Evolutionary conservation across 176 grass and related monocot genomes (phyloP), one percentile per base, ranked within the genome.

Genomic region (Olyra latifolia): DNA sequence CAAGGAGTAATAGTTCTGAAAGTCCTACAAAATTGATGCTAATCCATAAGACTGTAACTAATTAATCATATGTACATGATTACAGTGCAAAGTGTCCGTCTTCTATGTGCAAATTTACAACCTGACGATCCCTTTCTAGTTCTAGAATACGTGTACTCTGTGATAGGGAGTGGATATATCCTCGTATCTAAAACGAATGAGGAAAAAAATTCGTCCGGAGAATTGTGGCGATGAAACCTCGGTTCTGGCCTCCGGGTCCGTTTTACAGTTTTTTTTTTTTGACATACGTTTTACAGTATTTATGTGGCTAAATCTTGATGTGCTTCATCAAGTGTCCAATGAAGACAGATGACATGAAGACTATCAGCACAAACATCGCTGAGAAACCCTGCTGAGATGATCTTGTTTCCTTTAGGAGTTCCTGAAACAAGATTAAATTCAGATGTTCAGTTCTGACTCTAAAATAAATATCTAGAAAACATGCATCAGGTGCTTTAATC

Each of bases 261-360:
- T 30, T 58, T 27, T n/a, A 22, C 14, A 12, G 13, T 32, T n/a
- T 55, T 11, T 63, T n/a, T n/a, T n/a, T n/a, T n/a, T n/a, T n/a
- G n/a, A n/a, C n/a, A n/a, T n/a, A n/a, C 5, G 7, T 30, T 58
- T 27, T n/a, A 22, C 14, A 12, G 13, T 32, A 27, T 55, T 11
- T 63, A 57, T 57, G 6, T 42, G 0, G 28, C 64, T 89, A 89
- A 49, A 81, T 71, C 39, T 81, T 89, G 38, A 76, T 74, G 49
- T 82, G 82, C 55, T 88, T 97, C 74, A 84, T 74, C 69, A 89
- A 69, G 78, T 89, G 91, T 32, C 95, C 92, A 71, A 92, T 49
- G 64, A 87, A 65, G 10, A 95, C 62, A 53, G 85, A 86, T 81
- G 91, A 88, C 69, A 93, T 60, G 66, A 92, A 90, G 35, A 95